These are phyloP conservation scores for Atalantia buxifolia DNA, from an alignment of 345 rosid genomes.

Conservation along the genomic window DNA sequence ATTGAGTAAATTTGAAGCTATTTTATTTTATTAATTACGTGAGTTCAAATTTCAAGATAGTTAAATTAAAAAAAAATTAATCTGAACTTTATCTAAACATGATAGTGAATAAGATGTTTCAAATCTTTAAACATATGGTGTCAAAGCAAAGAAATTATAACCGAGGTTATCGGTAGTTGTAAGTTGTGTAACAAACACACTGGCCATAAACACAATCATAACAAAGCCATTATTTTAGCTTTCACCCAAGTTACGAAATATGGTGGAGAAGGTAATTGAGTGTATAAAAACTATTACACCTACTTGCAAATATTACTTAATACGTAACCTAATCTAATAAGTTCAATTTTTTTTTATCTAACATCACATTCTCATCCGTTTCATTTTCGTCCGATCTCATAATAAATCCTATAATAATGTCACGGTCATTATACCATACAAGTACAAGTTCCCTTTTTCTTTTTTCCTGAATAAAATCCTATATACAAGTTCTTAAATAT, in stretches of 20 bases:
- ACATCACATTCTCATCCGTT: not conserved
- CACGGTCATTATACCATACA: not conserved
- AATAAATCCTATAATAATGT: too few species aligned
- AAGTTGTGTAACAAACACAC: not conserved
- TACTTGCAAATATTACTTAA: not conserved
- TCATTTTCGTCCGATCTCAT: not conserved
- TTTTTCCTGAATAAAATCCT: too few species aligned
- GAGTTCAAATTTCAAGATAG: fast-evolving
- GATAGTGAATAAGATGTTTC: not conserved
- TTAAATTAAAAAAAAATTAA: too few species aligned
- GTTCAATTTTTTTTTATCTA: too few species aligned
- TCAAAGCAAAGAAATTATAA: not conserved
- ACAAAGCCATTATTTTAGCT: not conserved
- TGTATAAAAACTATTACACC: not conserved
- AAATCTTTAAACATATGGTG: not conserved
- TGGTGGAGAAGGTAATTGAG: not conserved
- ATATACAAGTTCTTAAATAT: too few species aligned
- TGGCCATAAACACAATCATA: not conserved
- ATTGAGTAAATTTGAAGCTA: too few species aligned
- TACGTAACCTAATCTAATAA: not conserved
- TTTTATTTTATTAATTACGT: too few species aligned
- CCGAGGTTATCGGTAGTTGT: not conserved
- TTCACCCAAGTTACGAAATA: not conserved
- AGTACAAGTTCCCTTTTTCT: too few species aligned
- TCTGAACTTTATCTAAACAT: too few species aligned